Evolutionary conservation across 164 flowering plant genomes (phyloP).

Genomic region (Magnolia sinica): DNA sequence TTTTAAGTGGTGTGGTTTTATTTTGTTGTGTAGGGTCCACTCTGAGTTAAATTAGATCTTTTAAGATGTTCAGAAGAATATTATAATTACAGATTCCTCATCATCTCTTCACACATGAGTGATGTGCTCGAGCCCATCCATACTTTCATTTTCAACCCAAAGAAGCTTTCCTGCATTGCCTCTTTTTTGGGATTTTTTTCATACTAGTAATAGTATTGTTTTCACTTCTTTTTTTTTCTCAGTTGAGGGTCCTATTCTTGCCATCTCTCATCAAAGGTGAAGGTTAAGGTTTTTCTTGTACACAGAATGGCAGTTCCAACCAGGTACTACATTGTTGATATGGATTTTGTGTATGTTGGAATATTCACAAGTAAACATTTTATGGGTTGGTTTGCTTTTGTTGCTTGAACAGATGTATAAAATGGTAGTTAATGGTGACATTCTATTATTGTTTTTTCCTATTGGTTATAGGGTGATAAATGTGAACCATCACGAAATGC

Average conservation of each 20-base stretch:
- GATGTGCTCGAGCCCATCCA: no score
- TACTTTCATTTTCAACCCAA: not conserved
- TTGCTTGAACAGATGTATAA: not conserved
- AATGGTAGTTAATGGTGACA: not conserved
- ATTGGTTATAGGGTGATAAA: constrained; percentile 13
- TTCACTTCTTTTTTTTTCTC: constrained; percentile 12
- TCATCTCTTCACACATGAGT: no score
- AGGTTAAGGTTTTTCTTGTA: constrained; percentile 65
- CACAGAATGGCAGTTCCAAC: constrained; percentile 26
- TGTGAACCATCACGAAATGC: constrained; percentile 16
- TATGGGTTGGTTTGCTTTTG: not conserved
- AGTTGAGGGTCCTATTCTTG: constrained; percentile 93
- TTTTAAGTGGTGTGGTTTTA: no score
- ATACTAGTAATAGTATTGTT: not conserved
- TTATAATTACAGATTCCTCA: no score
- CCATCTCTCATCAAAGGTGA: constrained; percentile 38
- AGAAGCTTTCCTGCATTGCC: not conserved
- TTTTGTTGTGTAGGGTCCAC: no score
- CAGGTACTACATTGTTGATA: constrained; percentile 36
- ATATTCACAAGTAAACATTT: not conserved
- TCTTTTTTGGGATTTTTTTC: not conserved
- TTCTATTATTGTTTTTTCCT: not conserved
- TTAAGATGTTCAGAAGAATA: no score
- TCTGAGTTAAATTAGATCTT: no score
- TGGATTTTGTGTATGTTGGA: not conserved